Evolutionary conservation across 2,329 filamentous ascomycete species (phyloP), one percentile per base, ranked within the genome.

Genomic region (Diplodia corticola): DNA sequence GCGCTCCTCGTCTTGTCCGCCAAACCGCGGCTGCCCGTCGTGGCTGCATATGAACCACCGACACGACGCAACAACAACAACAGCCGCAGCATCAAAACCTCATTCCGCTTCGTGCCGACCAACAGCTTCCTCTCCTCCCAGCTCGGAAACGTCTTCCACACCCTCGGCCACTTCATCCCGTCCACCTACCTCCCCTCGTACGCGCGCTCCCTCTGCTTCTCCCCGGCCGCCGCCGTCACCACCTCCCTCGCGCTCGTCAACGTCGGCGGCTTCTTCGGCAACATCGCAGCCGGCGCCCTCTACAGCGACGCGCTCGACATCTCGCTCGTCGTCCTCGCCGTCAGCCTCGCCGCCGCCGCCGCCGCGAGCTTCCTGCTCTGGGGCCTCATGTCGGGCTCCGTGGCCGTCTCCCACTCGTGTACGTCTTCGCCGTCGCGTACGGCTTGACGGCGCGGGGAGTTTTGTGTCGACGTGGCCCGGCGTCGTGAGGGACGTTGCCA

Each of bases 141-240:
- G 66, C 73, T 76, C 2, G 76, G 73, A 22, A 80, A 80, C 55
- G 69, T 79, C 17, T 68, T 80, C 4, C 77, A 81, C 63, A 76
- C 75, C 12, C 70, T 81, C 7, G 80, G 79, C 5, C 81, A 77
- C 71, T 81, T 82, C 70, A 70, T 82, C 13, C 80, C 80, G 7
- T 72, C 73, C 1, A 76, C 81, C 24, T 82, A 80, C 66, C 72
- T 83, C 17, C 79, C 80, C 4, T 73, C n/a, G 77, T 0, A 80
- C 76, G 67, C 79, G 80, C 17, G 70, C 72, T 1, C 40, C 51
- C n/a, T 72, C 73, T 0, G 69, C 80, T 2, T 75, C 76, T 4
- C 73, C 2, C n/a, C n/a, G n/a, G 68, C 68, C n/a, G 69, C 77
- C 5, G 69, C 76, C 30, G 75, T 76, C 37, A 76, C 78, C 0